Evolutionary conservation across 345 rosid species (phyloP), one percentile per base, ranked within the genome.

Genomic region (Dipteronia sinensis): DNA sequence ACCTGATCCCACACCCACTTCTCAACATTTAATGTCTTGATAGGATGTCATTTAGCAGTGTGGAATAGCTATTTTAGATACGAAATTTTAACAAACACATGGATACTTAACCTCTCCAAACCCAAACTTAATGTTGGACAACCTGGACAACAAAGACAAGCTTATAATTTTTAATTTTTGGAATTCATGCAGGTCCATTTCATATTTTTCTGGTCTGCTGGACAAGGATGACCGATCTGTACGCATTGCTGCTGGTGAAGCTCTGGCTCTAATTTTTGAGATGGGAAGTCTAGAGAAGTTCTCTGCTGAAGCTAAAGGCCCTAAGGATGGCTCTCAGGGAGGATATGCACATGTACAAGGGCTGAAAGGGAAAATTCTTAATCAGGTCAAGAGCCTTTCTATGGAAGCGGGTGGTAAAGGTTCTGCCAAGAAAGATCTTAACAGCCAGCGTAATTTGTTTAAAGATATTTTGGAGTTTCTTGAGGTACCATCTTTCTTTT

Each of bases 221-320:
- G 98, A 93, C 63, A 92, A 91, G 81, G 94, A 94, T 80, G 99
- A 96, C 67, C 91, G 99, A 40, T 81, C 92, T 61, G 83, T 91
- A 51, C 98, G 98, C 78, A 90, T 96, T 80, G 95, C 97, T 78
- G 95, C 97, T 82, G 99, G 99, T 56, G 98, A 93, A 83, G 98
- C 97, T 46, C 77, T 96, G 72, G 99, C 93, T 12, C 46, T 93
- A 53, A 89, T 96, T 72, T 90, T 92, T 83, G 99, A 90, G 86
- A 77, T 80, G 17, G 97, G 91, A 78, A 82, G 80, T 82, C 74
- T 96, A 11, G 97, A 91, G 78, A 95, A 92, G 84, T 88, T 88
- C 31, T 80, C 90, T 65, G 83, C 87, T 59, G 88, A 79, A 75
- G 79, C 71, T 47, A 90, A 86, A 76, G 85, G 27, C 15, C 46